Evolutionary conservation across 2,329 filamentous ascomycete species (phyloP).

Genomic region (Diaporthe helianthi): DNA sequence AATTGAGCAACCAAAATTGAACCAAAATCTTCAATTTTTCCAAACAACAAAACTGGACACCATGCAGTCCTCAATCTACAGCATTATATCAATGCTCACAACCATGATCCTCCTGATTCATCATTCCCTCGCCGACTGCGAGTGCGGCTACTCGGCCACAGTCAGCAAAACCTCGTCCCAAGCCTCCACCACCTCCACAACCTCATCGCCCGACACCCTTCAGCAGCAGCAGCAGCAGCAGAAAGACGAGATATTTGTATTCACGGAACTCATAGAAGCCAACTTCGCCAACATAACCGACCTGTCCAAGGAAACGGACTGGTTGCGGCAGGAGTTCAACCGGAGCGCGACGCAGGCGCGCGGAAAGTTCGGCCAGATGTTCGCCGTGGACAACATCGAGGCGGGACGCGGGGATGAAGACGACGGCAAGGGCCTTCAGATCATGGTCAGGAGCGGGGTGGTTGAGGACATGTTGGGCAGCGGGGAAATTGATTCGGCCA

Average conservation of each 20-base stretch:
- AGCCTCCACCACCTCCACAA: conserved; percentile 31
- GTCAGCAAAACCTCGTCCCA: no score
- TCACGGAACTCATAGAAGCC: conserved; percentile 74
- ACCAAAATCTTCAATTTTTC: no score
- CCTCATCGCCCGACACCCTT: not conserved
- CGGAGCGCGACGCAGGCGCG: conserved; percentile 62
- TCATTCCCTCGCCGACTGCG: conserved; percentile 58
- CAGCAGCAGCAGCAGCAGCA: conserved; percentile 42
- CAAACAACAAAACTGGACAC: not conserved
- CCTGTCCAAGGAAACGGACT: conserved; percentile 61
- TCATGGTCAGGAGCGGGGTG: conserved; percentile 58
- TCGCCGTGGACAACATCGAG: conserved; percentile 62
- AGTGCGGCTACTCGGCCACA: conserved; percentile 73
- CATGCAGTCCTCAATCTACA: not conserved
- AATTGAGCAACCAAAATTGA: not conserved
- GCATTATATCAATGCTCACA: not conserved
- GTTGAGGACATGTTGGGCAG: conserved; percentile 62
- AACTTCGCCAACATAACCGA: conserved; percentile 69
- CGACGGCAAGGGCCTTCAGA: conserved; percentile 55
- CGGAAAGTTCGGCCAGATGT: conserved; percentile 72
- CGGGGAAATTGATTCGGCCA: conserved; percentile 68
- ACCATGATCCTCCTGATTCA: conserved; percentile 35
- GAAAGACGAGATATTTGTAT: conserved; percentile 48
- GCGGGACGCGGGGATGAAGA: conserved; percentile 56
- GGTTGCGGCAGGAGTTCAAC: conserved; percentile 73